phyloP scores from a whole-genome alignment of 371 early-diverging fungal species.

The Chytridiales sp. region DNA sequence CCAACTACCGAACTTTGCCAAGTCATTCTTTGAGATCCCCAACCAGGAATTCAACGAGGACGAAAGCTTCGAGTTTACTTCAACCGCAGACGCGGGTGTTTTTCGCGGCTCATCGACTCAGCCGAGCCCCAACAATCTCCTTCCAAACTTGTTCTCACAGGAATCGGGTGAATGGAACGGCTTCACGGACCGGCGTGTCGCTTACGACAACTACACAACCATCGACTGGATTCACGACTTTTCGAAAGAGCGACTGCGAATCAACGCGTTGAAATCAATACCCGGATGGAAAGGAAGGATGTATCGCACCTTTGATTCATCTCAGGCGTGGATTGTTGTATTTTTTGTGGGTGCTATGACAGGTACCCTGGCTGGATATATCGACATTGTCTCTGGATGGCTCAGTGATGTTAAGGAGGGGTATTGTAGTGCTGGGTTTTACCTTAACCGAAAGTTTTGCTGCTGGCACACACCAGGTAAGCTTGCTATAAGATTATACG shows the following conservation, averaged over 20 bases:
- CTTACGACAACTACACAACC: slow-evolving; percentile 61
- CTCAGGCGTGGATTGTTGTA: slow-evolving; percentile 86
- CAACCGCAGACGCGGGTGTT: background rate
- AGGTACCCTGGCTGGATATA: slow-evolving; percentile 78
- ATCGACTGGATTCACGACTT: slow-evolving; percentile 91
- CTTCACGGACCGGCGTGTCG: slow-evolving; percentile 48
- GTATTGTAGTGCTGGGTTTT: slow-evolving; percentile 80
- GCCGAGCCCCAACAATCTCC: background rate
- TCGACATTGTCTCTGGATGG: slow-evolving; percentile 83
- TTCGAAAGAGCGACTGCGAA: slow-evolving; percentile 51
- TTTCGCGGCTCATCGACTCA: background rate
- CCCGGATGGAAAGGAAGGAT: slow-evolving; percentile 1
- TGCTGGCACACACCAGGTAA: slow-evolving; percentile 67
- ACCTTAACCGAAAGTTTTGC: slow-evolving; percentile 84
- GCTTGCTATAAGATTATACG: background rate
- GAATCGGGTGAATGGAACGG: slow-evolving; percentile 13
- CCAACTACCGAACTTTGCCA: too few species aligned
- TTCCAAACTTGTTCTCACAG: too few species aligned
- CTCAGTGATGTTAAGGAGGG: slow-evolving; percentile 83
- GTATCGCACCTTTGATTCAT: slow-evolving; percentile 9
- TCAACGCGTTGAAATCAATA: background rate
- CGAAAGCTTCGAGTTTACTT: background rate
- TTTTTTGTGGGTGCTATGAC: slow-evolving; percentile 59
- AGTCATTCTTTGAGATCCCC: too few species aligned
- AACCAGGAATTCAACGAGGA: too few species aligned